These are phyloP conservation scores for Coix lacrymajobi DNA, from an alignment of 176 grass and related monocot genomes.

Conservation along the genomic window DNA sequence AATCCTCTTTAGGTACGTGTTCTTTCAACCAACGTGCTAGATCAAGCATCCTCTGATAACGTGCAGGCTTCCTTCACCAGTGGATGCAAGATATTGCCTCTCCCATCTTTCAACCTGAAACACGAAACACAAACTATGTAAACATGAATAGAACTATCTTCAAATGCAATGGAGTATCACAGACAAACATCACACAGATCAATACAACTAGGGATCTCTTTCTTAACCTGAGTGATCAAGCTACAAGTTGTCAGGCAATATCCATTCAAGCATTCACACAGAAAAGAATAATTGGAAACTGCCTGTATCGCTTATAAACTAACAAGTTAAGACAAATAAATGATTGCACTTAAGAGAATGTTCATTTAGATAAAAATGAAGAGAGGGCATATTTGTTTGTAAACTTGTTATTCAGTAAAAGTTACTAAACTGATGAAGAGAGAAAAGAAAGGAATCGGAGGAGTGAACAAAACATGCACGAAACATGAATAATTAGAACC, in stretches of 20 bases:
- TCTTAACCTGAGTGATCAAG: background rate
- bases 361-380: background rate
- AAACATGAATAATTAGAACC: background rate
- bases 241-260: background rate
- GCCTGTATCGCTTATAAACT: background rate
- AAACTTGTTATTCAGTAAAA: background rate
- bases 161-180: background rate
- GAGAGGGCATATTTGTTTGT: background rate
- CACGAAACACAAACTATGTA: constrained; percentile 1
- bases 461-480: background rate
- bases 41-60: constrained; percentile 80
- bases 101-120: constrained; percentile 83
- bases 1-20: constrained; percentile 71
- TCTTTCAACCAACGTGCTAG: constrained; percentile 71
- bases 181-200: background rate
- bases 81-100: constrained; percentile 77
- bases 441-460: background rate
- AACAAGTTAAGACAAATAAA: background rate
- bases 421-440: background rate
- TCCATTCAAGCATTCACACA: background rate
- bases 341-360: background rate
- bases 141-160: constrained; percentile 10
- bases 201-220: background rate
- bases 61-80: constrained; percentile 70
- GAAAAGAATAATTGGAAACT: background rate